Percentiles rank a stretch among this genome's conserved stretches.
Conservation (phyloP, 2,329 filamentous ascomycete genomes). For the Blastomyces parvus region DNA sequence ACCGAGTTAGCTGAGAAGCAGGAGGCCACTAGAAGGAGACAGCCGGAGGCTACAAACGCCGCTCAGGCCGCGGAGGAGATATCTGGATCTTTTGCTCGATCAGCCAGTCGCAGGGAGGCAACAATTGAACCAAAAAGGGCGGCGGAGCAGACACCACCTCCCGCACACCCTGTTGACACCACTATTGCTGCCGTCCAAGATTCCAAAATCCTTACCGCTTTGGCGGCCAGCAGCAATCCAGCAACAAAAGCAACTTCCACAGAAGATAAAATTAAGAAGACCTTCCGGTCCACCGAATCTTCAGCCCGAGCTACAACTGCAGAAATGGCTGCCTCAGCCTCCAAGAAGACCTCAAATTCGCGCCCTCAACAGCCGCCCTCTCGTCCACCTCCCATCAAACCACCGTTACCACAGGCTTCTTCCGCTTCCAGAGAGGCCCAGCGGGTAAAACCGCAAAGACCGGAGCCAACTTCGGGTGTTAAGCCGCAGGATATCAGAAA, state of each 20-base stretch:
- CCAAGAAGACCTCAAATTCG: background rate
- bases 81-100: background rate
- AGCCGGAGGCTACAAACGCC: background rate
- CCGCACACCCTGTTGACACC: background rate
- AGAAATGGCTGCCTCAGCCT: background rate
- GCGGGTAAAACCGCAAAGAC: background rate
- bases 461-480: background rate
- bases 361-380: background rate
- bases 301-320: background rate
- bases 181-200: background rate
- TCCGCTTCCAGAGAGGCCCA: background rate
- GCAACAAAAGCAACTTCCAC: background rate
- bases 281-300: background rate
- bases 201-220: constrained; percentile 5
- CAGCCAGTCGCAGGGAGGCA: background rate
- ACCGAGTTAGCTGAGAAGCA: background rate
- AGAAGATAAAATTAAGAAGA: background rate
- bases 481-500: constrained; percentile 27
- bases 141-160: background rate
- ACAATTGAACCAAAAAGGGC: background rate
- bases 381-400: background rate
- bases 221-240: constrained; percentile 1
- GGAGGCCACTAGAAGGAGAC: background rate
- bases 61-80: background rate
- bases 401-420: background rate